Conservation (phyloP, 2,329 filamentous ascomycete species). For the Hymenoscyphus infarciens region DNA sequence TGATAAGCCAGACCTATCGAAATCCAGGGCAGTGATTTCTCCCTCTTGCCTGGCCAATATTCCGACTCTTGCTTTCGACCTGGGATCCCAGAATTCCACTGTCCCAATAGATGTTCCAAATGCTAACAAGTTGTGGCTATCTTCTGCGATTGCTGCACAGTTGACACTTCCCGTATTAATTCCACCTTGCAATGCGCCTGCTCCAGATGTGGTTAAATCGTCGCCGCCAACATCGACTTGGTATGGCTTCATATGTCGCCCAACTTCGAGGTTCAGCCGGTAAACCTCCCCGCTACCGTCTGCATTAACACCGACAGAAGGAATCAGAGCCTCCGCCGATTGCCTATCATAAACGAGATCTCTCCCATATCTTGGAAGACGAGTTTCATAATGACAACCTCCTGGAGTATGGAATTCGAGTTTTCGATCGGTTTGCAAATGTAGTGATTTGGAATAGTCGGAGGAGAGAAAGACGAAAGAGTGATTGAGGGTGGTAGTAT, state of each 20-base stretch:
- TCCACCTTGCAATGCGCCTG: conserved; percentile 78
- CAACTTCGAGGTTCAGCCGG: conserved; percentile 83
- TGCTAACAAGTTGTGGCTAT: conserved; percentile 83
- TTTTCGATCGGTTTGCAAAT: conserved; percentile 86
- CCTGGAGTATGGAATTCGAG: conserved; percentile 90
- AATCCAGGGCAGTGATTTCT: conserved; percentile 84
- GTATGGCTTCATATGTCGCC: conserved; percentile 91
- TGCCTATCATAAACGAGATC: conserved; percentile 81
- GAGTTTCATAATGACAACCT: conserved; percentile 83
- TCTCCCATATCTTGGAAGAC: conserved; percentile 87
- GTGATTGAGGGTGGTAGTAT: conserved; percentile 88
- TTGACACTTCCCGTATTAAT: conserved; percentile 85
- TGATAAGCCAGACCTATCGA: conserved; percentile 77
- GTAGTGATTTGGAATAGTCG: conserved; percentile 91
- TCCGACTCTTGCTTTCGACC: conserved; percentile 77
- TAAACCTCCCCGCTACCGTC: conserved; percentile 92
- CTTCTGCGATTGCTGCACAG: conserved; percentile 78
- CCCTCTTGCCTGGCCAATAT: conserved; percentile 66
- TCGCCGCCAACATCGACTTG: conserved; percentile 87
- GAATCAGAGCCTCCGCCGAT: conserved; percentile 80
- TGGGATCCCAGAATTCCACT: conserved; percentile 93
- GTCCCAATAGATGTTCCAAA: conserved; percentile 96
- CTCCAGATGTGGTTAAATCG: conserved; percentile 62
- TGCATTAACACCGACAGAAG: conserved; percentile 79
- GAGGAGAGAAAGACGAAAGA: conserved; percentile 84